phyloP scores from a whole-genome alignment of 2,329 filamentous ascomycete genomes.

The Cordyceps sp. region DNA sequence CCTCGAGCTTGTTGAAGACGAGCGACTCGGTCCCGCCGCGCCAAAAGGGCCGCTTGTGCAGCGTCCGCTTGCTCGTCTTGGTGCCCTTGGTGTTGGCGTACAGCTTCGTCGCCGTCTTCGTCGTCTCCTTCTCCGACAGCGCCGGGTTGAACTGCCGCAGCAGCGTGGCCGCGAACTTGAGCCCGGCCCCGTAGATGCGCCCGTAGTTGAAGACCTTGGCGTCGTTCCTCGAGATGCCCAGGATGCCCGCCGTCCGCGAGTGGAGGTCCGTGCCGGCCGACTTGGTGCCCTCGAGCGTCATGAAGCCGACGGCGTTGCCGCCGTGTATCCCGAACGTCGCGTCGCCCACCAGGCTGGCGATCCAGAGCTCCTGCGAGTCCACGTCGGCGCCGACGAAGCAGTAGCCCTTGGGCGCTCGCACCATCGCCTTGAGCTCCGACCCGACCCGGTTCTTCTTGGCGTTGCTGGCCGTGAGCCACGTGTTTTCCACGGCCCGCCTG shows the following conservation, averaged over 20 bases:
- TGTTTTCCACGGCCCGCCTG: slow-evolving; percentile 85
- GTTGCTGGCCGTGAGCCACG: slow-evolving; percentile 95
- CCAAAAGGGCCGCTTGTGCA: slow-evolving; percentile 75
- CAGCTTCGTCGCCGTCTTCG: slow-evolving; percentile 57
- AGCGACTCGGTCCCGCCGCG: slow-evolving; percentile 92
- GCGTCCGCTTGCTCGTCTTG: slow-evolving; percentile 57
- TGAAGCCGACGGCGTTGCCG: slow-evolving; percentile 94
- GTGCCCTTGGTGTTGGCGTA: slow-evolving; percentile 84
- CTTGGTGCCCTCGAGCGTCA: slow-evolving; percentile 95
- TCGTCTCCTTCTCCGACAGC: slow-evolving; percentile 64
- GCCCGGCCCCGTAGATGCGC: slow-evolving; percentile 91
- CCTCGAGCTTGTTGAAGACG: slow-evolving; percentile 95
- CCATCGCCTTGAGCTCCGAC: slow-evolving; percentile 94
- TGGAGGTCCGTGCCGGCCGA: slow-evolving; percentile 86
- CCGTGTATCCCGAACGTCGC: slow-evolving; percentile 90
- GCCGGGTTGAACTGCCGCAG: slow-evolving; percentile 85
- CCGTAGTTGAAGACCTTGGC: slow-evolving; percentile 99
- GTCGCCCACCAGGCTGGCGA: slow-evolving; percentile 86
- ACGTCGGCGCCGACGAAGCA: slow-evolving; percentile 94
- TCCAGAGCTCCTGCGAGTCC: slow-evolving; percentile 95
- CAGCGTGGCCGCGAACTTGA: slow-evolving; percentile 82
- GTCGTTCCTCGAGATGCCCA: slow-evolving; percentile 87
- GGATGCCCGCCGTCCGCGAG: slow-evolving; percentile 77
- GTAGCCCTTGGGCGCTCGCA: slow-evolving; percentile 79
- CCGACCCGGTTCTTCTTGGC: slow-evolving; percentile 92